phyloP scores from a whole-genome alignment of 225 moss, liverwort and hornwort species.

The Marchantia polymorpha region DNA sequence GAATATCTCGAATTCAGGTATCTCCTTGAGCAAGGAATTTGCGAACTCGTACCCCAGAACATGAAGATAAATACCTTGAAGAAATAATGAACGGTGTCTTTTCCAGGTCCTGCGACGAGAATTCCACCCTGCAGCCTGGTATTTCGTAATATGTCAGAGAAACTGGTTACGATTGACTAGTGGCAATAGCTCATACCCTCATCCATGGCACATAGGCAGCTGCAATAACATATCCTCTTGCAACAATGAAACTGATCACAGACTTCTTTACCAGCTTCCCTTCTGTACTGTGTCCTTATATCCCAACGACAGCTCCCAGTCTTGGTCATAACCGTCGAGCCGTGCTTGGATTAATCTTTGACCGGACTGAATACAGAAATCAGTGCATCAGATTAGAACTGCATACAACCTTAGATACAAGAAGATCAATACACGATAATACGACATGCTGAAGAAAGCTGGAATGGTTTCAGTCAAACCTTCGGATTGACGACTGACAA shows the following conservation, averaged over 20 bases:
- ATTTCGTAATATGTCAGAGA: neutral
- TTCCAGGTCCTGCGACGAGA: slow-evolving; percentile 44
- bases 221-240: neutral
- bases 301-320: slow-evolving; percentile 38
- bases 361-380: slow-evolving; percentile 28
- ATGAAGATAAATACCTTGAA: slow-evolving; percentile 32
- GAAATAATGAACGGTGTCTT: slow-evolving; percentile 25
- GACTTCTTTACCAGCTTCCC: slow-evolving; percentile 41
- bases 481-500: slow-evolving; percentile 26
- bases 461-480: slow-evolving; percentile 11
- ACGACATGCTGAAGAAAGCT: neutral
- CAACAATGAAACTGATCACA: neutral
- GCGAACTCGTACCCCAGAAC: neutral
- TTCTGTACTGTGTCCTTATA: slow-evolving; percentile 32
- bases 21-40: neutral
- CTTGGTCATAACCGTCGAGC: slow-evolving; percentile 36
- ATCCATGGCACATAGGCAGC: neutral
- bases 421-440: no score
- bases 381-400: neutral
- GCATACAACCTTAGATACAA: neutral
- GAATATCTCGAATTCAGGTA: no score
- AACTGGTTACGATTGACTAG: no score
- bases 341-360: slow-evolving; percentile 21
- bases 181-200: no score
- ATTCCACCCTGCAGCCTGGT: slow-evolving; percentile 52